Evolutionary conservation across 148 eudicot genomes (phyloP).

Genomic region (Arctostaphylos glauca): DNA sequence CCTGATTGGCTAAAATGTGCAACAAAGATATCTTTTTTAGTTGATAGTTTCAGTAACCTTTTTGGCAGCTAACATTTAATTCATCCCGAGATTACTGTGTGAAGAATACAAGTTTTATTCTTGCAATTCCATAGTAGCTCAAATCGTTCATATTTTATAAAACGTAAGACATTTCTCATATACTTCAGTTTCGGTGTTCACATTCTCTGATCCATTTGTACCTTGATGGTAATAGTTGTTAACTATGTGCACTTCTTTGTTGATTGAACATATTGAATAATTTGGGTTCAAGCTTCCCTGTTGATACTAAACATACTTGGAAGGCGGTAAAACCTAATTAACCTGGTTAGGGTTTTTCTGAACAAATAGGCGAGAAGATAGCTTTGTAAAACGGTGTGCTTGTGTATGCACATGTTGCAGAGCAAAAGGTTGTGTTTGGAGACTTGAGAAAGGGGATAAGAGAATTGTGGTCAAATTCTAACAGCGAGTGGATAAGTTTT

Average conservation of each 20-base stretch:
- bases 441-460: no score
- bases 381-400: no score
- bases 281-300: no score
- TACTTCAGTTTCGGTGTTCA: neutral
- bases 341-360: no score
- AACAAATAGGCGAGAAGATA: no score
- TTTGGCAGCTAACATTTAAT: neutral
- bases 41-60: neutral
- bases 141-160: neutral
- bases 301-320: no score
- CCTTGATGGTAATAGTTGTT: neutral
- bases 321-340: no score
- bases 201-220: neutral
- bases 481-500: no score
- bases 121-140: neutral
- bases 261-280: no score
- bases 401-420: no score
- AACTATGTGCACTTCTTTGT: neutral
- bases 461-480: no score
- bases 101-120: neutral
- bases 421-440: no score
- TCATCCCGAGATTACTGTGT: neutral
- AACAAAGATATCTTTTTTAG: neutral
- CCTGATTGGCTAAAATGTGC: neutral
- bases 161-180: neutral